phyloP scores from a whole-genome alignment of 106 monocot species.

The Xerophyta viscosa region DNA sequence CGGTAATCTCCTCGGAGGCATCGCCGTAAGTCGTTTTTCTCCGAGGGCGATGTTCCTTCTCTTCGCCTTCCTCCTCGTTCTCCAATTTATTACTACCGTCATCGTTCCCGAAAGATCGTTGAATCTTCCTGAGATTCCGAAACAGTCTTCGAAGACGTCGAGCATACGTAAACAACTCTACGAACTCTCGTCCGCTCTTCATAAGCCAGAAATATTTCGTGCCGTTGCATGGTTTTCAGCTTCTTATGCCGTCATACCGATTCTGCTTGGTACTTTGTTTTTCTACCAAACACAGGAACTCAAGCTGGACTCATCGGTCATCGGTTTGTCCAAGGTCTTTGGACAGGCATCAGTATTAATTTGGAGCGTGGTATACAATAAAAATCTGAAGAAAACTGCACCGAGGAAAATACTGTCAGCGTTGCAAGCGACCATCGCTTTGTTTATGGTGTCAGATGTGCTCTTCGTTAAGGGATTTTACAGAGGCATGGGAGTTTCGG shows the following conservation, averaged over 20 bases:
- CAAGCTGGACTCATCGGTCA: slow-evolving; percentile 51
- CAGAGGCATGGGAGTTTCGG: slow-evolving; percentile 37
- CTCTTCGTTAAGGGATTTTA: slow-evolving; percentile 56
- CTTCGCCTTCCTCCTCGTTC: slow-evolving; percentile 36
- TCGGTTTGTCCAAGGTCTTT: slow-evolving; percentile 72
- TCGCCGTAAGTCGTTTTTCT: slow-evolving; percentile 33
- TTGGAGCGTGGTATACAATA: slow-evolving; percentile 54
- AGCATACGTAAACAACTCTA: slow-evolving; percentile 31
- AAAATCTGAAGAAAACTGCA: slow-evolving; percentile 26
- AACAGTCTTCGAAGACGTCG: slow-evolving; percentile 10
- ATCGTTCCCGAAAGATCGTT: slow-evolving; percentile 44
- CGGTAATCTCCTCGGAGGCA: slow-evolving; percentile 69
- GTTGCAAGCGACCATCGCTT: slow-evolving; percentile 31
- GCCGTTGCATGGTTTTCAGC: slow-evolving; percentile 55
- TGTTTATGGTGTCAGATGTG: slow-evolving; percentile 58
- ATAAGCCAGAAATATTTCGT: slow-evolving; percentile 41
- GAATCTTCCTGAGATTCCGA: slow-evolving; percentile 27
- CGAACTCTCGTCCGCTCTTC: slow-evolving; percentile 29
- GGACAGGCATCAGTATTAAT: slow-evolving; percentile 45
- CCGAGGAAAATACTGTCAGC: slow-evolving; percentile 34
- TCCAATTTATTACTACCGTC: slow-evolving; percentile 40
- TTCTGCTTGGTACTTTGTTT: slow-evolving; percentile 67
- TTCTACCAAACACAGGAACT: slow-evolving; percentile 81
- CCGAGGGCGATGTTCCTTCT: slow-evolving; percentile 52
- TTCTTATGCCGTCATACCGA: slow-evolving; percentile 54